Evolutionary conservation across 2,329 filamentous ascomycete genomes (phyloP).

Genomic region (Ophioceras dolichostomum): DNA sequence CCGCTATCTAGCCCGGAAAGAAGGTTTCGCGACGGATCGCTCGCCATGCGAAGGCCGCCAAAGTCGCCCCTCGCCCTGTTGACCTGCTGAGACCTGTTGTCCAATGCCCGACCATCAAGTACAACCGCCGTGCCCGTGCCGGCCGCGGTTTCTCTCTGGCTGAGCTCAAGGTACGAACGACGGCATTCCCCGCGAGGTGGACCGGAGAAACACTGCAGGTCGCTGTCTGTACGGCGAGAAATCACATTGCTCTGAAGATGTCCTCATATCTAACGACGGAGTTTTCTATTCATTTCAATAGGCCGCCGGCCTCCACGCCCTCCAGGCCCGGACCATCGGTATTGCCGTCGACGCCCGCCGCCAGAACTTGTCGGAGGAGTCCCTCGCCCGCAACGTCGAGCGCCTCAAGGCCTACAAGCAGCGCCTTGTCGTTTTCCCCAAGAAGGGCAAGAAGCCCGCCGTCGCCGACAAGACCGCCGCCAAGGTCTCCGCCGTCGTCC

Average conservation of each 20-base stretch:
- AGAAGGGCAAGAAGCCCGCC: conserved; percentile 89
- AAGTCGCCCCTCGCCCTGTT: conserved; percentile 89
- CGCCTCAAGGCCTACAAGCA: conserved; percentile 97
- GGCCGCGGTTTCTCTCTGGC: conserved; percentile 95
- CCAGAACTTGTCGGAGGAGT: conserved; percentile 94
- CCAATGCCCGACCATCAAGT: conserved; percentile 95
- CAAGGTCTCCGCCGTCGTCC: conserved; percentile 40
- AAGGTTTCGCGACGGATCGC: conserved; percentile 88
- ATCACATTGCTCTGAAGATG: no score
- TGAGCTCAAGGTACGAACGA: conserved; percentile 97
- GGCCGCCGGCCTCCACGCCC: conserved; percentile 2
- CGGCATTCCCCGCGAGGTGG: no score
- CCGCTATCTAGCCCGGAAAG: conserved; percentile 85
- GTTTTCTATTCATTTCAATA: no score
- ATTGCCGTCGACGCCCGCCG: conserved; percentile 95
- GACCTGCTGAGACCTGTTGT: conserved; percentile 95
- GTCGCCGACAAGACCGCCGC: conserved; percentile 68
- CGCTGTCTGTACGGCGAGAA: no score
- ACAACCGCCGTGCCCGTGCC: conserved; percentile 95
- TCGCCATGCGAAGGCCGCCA: conserved; percentile 88
- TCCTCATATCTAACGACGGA: conserved; percentile 1
- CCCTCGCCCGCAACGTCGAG: conserved; percentile 85
- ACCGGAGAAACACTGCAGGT: no score
- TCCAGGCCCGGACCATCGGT: conserved; percentile 89
- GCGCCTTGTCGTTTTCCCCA: conserved; percentile 95